phyloP scores from a whole-genome alignment of 2,329 filamentous ascomycete species.

The Alternaria sp. region DNA sequence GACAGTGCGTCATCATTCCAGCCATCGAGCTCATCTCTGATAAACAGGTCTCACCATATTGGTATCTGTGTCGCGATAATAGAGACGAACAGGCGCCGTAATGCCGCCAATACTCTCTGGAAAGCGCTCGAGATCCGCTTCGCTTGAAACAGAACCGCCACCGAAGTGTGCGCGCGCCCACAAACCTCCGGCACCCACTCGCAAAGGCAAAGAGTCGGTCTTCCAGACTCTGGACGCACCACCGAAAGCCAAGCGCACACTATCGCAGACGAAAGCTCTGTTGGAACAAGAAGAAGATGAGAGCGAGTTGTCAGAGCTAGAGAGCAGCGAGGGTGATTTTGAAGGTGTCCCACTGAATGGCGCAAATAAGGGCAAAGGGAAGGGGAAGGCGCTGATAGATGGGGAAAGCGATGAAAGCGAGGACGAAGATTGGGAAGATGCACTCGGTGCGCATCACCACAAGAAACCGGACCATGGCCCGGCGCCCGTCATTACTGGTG shows the following conservation, averaged over 20 bases:
- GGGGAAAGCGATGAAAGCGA: slow-evolving; percentile 50
- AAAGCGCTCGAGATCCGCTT: slow-evolving; percentile 67
- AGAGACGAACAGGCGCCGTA: slow-evolving; percentile 5
- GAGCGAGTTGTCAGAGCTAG: slow-evolving; percentile 52
- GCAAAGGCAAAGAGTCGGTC: slow-evolving; percentile 50
- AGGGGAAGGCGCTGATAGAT: slow-evolving; percentile 49
- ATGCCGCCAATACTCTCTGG: slow-evolving; percentile 76
- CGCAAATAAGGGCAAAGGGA: slow-evolving; percentile 52
- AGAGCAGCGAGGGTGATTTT: slow-evolving; percentile 59
- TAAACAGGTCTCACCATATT: background rate
- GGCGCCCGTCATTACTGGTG: slow-evolving; percentile 64
- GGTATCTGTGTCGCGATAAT: slow-evolving; percentile 10
- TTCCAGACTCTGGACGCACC: slow-evolving; percentile 57
- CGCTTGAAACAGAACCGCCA: slow-evolving; percentile 53
- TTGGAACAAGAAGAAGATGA: slow-evolving; percentile 54
- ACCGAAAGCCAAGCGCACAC: slow-evolving; percentile 44
- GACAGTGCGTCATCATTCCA: slow-evolving; percentile 38
- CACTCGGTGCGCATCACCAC: slow-evolving; percentile 49
- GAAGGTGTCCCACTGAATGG: slow-evolving; percentile 55
- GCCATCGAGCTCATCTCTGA: slow-evolving; percentile 12
- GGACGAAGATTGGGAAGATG: slow-evolving; percentile 54
- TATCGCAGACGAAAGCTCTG: slow-evolving; percentile 49
- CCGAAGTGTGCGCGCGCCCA: slow-evolving; percentile 36
- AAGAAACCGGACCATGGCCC: slow-evolving; percentile 46
- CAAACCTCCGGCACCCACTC: slow-evolving; percentile 29